These are phyloP conservation scores for Moricandia arvensis DNA, from an alignment of 345 rosid species.

Conservation along the genomic window DNA sequence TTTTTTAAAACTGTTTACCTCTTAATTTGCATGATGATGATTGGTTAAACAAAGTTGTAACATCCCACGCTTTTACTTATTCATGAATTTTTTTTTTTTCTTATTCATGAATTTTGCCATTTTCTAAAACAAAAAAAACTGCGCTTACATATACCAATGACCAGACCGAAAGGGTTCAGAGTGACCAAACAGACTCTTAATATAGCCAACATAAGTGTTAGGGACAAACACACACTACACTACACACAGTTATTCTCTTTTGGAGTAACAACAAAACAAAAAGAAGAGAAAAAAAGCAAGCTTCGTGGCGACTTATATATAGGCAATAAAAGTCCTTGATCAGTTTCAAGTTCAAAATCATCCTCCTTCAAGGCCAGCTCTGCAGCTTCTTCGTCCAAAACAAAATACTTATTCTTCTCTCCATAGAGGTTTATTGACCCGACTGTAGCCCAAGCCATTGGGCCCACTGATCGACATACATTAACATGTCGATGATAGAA, in stretches of 20 bases:
- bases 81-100: background rate
- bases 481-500: background rate
- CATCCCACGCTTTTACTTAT: conserved; percentile 1
- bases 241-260: background rate
- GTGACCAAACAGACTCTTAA: background rate
- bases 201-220: background rate
- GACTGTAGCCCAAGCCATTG: background rate
- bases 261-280: background rate
- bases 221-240: background rate
- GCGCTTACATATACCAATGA: background rate
- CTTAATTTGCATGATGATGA: background rate
- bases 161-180: background rate
- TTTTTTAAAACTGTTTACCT: background rate
- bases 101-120: background rate
- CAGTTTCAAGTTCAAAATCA: no score
- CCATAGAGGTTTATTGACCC: background rate
- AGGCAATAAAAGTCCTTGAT: no score
- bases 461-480: background rate
- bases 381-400: no score
- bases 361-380: no score
- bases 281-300: background rate
- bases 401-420: no score
- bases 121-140: no score
- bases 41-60: background rate
- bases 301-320: conserved; percentile 38